A percentile compares a stretch with the other conserved stretches of the same genome.
Conservation (phyloP, 768 basidiomycete species). For the Suillus plorans region DNA sequence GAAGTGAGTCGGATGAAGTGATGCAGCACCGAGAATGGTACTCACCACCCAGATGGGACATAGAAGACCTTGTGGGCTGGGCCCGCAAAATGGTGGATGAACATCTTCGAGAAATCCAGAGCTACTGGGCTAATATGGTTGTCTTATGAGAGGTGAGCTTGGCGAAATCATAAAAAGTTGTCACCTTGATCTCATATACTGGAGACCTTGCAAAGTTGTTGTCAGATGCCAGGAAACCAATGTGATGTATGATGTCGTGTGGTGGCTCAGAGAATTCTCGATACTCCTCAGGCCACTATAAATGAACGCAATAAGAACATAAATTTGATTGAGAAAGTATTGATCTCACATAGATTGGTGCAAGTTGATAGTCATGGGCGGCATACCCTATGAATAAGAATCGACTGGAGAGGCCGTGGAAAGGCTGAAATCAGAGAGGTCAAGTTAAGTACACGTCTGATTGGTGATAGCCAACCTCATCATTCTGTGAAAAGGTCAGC, state of each 20-base stretch:
- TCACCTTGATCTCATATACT: not conserved
- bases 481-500: not conserved
- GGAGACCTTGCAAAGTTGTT: not conserved
- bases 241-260: not conserved
- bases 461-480: not conserved
- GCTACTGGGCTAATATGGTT: not conserved
- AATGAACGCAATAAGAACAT: not conserved
- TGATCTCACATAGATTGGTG: not conserved
- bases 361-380: not conserved
- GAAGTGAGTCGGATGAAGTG: not conserved
- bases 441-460: not conserved
- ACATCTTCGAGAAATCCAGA: not conserved
- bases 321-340: not conserved
- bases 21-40: not conserved
- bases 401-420: not conserved
- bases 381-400: not conserved
- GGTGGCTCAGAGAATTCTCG: not conserved
- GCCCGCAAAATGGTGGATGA: not conserved
- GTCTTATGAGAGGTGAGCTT: not conserved
- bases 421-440: not conserved
- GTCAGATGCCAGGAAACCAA: not conserved
- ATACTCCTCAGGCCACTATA: not conserved
- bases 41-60: not conserved
- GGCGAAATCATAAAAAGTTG: not conserved
- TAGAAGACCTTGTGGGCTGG: not conserved